A percentile compares a stretch with the other conserved stretches of the same genome.
Conservation (phyloP, 805 yeast species). For the Candida multigemmis region DNA sequence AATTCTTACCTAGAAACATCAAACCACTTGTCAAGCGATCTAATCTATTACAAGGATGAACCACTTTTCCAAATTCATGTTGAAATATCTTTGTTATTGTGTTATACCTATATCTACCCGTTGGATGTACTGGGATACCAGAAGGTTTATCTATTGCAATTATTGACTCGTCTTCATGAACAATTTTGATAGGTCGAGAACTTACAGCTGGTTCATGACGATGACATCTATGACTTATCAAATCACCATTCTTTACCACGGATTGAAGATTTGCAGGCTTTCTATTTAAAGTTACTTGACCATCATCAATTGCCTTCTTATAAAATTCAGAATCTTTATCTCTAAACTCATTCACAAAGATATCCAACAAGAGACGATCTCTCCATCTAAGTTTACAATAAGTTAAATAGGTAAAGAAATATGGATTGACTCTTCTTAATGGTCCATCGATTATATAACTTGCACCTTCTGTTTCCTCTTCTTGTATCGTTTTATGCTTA, state of each 20-base stretch:
- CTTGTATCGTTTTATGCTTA: conserved; percentile 30
- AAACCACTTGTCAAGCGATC: conserved; percentile 90
- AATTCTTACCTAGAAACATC: conserved; percentile 81
- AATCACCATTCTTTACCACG: conserved; percentile 71
- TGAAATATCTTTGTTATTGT: conserved; percentile 72
- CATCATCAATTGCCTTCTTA: conserved; percentile 37
- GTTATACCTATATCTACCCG: conserved; percentile 73
- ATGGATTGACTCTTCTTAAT: conserved; percentile 71
- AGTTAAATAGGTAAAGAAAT: conserved; percentile 82
- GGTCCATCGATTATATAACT: conserved; percentile 48
- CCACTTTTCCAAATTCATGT: conserved; percentile 54
- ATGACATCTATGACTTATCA: conserved; percentile 70
- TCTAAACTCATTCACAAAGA: conserved; percentile 78
- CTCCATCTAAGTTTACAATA: conserved; percentile 91
- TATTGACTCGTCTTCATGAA: conserved; percentile 65
- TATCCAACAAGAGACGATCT: conserved; percentile 68
- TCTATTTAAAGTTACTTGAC: conserved; percentile 69
- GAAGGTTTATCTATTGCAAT: conserved; percentile 89
- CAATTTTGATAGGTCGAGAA: conserved; percentile 49
- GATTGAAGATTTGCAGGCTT: conserved; percentile 56
- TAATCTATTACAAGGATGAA: conserved; percentile 76
- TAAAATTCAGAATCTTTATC: conserved; percentile 68
- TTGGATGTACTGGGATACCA: conserved; percentile 94
- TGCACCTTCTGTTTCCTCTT: conserved; percentile 53
- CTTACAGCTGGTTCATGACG: conserved; percentile 87